Evolutionary conservation across 1,284 basidiomycete genomes (phyloP).

Genomic region (Ceratobasidium theobromae): DNA sequence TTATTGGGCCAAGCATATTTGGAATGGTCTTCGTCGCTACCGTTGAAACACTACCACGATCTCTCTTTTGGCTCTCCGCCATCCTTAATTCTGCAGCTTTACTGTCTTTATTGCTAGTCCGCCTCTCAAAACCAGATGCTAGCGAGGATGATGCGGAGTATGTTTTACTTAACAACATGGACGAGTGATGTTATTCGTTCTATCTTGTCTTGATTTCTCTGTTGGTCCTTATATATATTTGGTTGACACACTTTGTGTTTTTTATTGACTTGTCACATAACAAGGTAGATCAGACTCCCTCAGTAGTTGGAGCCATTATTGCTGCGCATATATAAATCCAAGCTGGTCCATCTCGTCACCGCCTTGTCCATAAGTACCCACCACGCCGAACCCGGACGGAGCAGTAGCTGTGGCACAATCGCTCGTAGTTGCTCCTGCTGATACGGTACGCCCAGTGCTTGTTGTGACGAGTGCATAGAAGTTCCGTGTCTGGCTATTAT

Average conservation of each 20-base stretch:
- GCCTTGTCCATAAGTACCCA: conserved; percentile 45
- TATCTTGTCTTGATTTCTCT: neutral
- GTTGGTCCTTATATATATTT: neutral
- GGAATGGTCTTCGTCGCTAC: conserved; percentile 62
- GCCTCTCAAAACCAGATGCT: neutral
- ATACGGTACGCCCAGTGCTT: conserved; percentile 41
- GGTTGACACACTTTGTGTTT: neutral
- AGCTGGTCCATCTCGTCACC: conserved; percentile 45
- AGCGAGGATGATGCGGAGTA: conserved; percentile 20
- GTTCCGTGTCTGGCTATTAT: conserved; percentile 42
- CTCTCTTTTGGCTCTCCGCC: conserved; percentile 45
- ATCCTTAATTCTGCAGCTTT: conserved; percentile 1
- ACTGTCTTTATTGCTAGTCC: conserved; percentile 1
- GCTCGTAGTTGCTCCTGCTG: conserved; percentile 42
- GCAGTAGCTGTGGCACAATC: conserved; percentile 41
- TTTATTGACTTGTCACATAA: neutral
- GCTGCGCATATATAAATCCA: conserved; percentile 36
- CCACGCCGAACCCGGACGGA: conserved; percentile 44
- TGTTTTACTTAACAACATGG: conserved; percentile 23
- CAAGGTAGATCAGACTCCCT: too few species aligned
- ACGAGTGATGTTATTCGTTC: neutral
- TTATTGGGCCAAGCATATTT: conserved; percentile 61
- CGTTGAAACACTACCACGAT: conserved; percentile 57
- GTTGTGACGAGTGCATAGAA: conserved; percentile 45
- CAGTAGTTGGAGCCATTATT: too few species aligned